These are phyloP conservation scores for Aechmea fasciata DNA, from an alignment of 176 grass and related monocot genomes.

Conservation along the genomic window DNA sequence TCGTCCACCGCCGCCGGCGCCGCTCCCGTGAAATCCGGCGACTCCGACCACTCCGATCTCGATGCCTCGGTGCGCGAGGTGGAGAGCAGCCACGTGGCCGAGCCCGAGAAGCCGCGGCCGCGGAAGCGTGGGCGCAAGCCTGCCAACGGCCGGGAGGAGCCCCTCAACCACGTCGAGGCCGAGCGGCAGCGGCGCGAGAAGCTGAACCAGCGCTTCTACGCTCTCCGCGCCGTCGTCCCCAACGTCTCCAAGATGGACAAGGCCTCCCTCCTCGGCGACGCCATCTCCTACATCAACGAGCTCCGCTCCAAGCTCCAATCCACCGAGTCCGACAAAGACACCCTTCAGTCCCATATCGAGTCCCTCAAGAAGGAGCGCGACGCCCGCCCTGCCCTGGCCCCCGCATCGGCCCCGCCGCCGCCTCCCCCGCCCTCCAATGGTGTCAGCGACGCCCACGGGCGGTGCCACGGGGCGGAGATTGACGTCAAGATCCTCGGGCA, in stretches of 20 bases:
- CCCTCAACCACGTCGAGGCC: conserved; percentile 89
- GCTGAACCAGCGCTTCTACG: conserved; percentile 97
- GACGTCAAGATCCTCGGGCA: conserved; percentile 71
- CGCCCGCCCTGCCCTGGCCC: conserved; percentile 18
- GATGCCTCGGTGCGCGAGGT: conserved; percentile 80
- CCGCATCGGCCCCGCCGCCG: background rate
- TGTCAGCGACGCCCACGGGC: conserved; percentile 10
- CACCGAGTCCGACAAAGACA: conserved; percentile 56
- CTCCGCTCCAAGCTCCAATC: conserved; percentile 54
- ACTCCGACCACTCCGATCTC: conserved; percentile 86
- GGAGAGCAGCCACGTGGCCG: conserved; percentile 79
- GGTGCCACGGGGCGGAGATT: conserved; percentile 67
- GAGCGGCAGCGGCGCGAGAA: conserved; percentile 95
- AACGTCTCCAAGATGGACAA: conserved; percentile 99
- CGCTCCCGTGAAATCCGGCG: conserved; percentile 43
- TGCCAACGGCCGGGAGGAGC: conserved; percentile 92
- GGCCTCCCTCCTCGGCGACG: conserved; percentile 86
- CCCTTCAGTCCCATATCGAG: conserved; percentile 57
- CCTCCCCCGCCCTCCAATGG: conserved; percentile 2
- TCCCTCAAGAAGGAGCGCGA: conserved; percentile 62
- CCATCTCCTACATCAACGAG: conserved; percentile 94
- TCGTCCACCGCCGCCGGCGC: conserved; percentile 24
- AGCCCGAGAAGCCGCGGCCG: conserved; percentile 73
- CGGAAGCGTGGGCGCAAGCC: conserved; percentile 85
- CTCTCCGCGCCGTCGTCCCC: conserved; percentile 86